These are phyloP conservation scores for Stentor roeselii DNA, from an alignment of 73 alveolate species.

Conservation along the genomic window DNA sequence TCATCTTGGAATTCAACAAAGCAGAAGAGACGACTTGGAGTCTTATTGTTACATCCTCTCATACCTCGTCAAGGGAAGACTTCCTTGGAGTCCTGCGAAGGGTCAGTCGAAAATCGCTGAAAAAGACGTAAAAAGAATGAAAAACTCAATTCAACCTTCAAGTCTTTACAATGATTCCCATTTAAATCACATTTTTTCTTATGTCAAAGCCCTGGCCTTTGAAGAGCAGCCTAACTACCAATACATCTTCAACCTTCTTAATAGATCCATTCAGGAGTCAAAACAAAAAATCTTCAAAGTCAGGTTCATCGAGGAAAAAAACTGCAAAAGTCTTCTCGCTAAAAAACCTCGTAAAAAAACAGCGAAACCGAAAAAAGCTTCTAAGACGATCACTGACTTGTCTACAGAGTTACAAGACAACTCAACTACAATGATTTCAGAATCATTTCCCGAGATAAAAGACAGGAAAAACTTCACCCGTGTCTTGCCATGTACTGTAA, in stretches of 20 bases:
- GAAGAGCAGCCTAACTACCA: constrained; percentile 92
- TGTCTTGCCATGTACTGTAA: too few species aligned
- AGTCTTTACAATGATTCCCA: constrained; percentile 68
- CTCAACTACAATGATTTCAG: too few species aligned
- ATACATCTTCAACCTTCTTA: not conserved
- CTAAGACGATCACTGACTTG: too few species aligned
- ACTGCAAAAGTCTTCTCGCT: too few species aligned
- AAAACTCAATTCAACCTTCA: constrained; percentile 60
- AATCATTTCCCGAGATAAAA: too few species aligned
- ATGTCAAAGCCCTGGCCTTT: constrained; percentile 74
- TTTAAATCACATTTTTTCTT: constrained; percentile 61
- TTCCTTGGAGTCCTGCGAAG: constrained; percentile 88
- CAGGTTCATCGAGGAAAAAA: too few species aligned
- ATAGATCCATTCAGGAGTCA: too few species aligned
- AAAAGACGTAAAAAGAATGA: constrained; percentile 67
- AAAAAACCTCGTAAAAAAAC: too few species aligned
- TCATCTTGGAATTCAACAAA: constrained; percentile 35
- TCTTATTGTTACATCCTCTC: constrained; percentile 53
- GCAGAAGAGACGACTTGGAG: constrained; percentile 45
- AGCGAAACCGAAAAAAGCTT: too few species aligned
- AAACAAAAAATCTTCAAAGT: too few species aligned
- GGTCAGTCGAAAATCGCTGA: constrained; percentile 77
- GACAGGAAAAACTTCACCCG: too few species aligned
- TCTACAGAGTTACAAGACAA: too few species aligned
- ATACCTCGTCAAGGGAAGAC: constrained; percentile 43